Conservation (phyloP, 2,329 filamentous ascomycete genomes). For the Trichoderma guizhouense region DNA sequence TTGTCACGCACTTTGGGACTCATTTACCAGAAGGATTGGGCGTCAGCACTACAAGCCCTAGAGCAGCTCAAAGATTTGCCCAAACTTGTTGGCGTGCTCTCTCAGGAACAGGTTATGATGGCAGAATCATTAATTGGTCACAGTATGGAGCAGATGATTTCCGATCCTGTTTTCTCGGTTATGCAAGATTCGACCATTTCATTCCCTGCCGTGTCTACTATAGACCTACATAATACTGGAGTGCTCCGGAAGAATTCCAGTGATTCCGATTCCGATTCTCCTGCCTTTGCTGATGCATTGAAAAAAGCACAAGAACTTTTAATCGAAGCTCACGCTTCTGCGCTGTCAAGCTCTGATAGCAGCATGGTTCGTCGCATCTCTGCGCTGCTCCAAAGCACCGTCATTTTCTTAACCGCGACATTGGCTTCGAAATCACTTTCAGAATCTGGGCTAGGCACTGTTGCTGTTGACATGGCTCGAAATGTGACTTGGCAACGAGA, state of each 20-base stretch:
- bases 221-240: conserved; percentile 26
- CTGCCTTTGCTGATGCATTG: conserved; percentile 56
- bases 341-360: conserved; percentile 53
- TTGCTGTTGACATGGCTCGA: conserved; percentile 66
- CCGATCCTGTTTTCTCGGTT: conserved; percentile 82
- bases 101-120: conserved; percentile 57
- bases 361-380: conserved; percentile 61
- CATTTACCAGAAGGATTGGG: conserved; percentile 53
- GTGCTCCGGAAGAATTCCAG: conserved; percentile 31
- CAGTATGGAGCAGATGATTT: conserved; percentile 68
- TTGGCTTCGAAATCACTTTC: conserved; percentile 45
- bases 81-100: conserved; percentile 38
- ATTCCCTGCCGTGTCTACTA: conserved; percentile 63
- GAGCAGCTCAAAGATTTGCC: conserved; percentile 46
- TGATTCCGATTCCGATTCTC: conserved; percentile 25
- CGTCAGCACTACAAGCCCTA: conserved; percentile 55
- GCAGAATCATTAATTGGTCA: conserved; percentile 66
- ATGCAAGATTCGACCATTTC: conserved; percentile 91
- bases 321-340: conserved; percentile 58
- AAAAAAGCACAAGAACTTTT: conserved; percentile 64
- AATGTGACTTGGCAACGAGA: conserved; percentile 67
- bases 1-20: conserved; percentile 42
- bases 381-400: conserved; percentile 60
- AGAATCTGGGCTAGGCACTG: conserved; percentile 57
- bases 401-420: conserved; percentile 63